A percentile compares a stretch with the other conserved stretches of the same genome.
Conservation (phyloP, 257 asterid genomes). For the Plantago ovata region DNA sequence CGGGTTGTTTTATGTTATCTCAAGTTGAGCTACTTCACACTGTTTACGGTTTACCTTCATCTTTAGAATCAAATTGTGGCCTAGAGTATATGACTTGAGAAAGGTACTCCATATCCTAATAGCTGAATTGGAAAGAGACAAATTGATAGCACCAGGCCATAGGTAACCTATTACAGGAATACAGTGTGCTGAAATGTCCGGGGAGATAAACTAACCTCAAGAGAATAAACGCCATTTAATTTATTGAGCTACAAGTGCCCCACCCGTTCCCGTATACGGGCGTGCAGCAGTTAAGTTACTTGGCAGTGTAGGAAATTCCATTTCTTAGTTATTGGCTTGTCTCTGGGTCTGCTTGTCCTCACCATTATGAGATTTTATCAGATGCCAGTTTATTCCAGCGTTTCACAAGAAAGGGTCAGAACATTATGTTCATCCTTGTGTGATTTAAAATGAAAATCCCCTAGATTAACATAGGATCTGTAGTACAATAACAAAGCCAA, state of each 20-base stretch:
- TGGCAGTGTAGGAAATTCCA: too few species aligned
- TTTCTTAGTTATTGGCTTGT: too few species aligned
- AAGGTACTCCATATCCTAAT: constrained; percentile 7
- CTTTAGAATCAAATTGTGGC: neutral
- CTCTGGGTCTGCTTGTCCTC: neutral
- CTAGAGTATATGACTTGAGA: neutral
- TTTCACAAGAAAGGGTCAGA: neutral
- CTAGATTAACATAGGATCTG: neutral
- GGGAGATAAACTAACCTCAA: constrained; percentile 10
- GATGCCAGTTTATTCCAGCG: neutral
- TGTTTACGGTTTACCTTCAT: neutral
- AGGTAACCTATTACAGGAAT: too few species aligned
- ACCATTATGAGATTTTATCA: neutral
- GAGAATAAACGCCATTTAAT: constrained; percentile 4
- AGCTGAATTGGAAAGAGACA: constrained; percentile 7
- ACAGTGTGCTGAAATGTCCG: too few species aligned
- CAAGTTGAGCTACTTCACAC: constrained; percentile 6
- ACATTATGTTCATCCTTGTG: neutral
- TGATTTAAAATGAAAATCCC: neutral
- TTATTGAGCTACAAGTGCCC: neutral
- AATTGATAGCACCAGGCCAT: too few species aligned
- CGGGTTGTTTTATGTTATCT: constrained; percentile 8
- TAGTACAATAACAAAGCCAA: neutral
- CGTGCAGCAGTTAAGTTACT: too few species aligned
- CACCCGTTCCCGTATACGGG: too few species aligned